These are phyloP conservation scores for Chaetomium strumarium DNA, from an alignment of 2,329 filamentous ascomycete genomes.

Conservation along the genomic window DNA sequence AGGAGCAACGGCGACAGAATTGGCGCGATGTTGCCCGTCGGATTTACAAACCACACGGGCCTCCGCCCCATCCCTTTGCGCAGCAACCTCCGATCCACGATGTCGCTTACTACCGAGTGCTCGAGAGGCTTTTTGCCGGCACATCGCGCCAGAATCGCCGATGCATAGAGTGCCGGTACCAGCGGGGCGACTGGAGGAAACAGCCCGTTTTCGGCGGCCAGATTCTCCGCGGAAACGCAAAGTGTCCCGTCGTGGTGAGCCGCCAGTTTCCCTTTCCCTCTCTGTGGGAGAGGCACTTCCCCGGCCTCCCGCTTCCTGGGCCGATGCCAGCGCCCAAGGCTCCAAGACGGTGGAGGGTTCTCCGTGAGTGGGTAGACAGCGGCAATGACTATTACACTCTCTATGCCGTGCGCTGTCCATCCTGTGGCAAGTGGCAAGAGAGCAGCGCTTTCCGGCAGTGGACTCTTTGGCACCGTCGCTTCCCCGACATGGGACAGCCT, in stretches of 20 bases:
- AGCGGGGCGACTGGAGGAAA: neutral
- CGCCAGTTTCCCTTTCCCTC: neutral
- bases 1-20: neutral
- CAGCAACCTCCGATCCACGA: neutral
- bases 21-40: neutral
- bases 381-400: neutral
- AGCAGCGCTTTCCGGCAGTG: constrained; percentile 3
- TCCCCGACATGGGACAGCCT: accelerated
- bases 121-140: constrained; percentile 8
- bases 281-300: neutral
- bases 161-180: constrained; percentile 15
- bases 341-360: neutral
- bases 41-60: neutral
- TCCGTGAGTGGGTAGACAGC: neutral
- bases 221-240: neutral
- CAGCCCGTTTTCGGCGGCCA: neutral
- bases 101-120: neutral
- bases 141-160: constrained; percentile 11
- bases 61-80: neutral
- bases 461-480: neutral
- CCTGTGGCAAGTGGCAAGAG: constrained; percentile 11
- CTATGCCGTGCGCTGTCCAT: constrained; percentile 5
- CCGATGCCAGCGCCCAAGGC: neutral
- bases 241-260: neutral
- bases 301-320: constrained; percentile 8